Evolutionary conservation across 75 land plant genomes (phyloP), one percentile per base, ranked within the genome.

Genomic region (Sequoia sempervirens): DNA sequence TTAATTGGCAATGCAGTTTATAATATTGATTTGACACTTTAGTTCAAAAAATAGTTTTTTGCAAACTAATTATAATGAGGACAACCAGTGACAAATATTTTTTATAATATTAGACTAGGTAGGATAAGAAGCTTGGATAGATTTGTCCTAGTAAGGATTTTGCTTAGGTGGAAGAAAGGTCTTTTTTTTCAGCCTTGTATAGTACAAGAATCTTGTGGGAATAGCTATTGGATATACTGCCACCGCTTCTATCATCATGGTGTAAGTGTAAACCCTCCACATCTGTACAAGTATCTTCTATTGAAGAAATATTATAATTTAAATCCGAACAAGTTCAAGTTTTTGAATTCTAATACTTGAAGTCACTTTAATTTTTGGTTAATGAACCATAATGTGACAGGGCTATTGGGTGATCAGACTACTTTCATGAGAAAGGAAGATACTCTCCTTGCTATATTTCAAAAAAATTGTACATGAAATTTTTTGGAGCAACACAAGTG

Each of bases 151-250:
- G 41, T 3, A 32, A 41, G 46, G 20, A 20, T 23, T 78, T 40
- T 78, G 80, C 9, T 78, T 83, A 94, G 96, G 94, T 85, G 90
- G 89, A 45, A 75, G 58, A 20, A 85, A 91, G 80, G 89, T 94
- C 5, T 87, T 86, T 83, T 0, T 91, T 14, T 94, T 94, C 56
- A 90, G 92, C 3, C 36, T 80, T 23, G 78, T 92, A 50, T 95
- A 94, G 82, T 93, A 94, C 84, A 53, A 84, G 26, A 94, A 91
- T 69, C 80, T 94, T 53, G 79, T 93, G 81, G 95, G 95, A 28
- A 91, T 92, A 13, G 87, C 94, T 14, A 93, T 94, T 82, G 94
- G 94, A 28, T 93, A 94, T 56, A 94, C 96, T 32, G 90, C 93
- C 74, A 90, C 94, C 37, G 87, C 96, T 28, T 90, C 96, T 2